Conservation (phyloP, 2,329 filamentous ascomycete genomes). For the Grosmannia clavigera region DNA sequence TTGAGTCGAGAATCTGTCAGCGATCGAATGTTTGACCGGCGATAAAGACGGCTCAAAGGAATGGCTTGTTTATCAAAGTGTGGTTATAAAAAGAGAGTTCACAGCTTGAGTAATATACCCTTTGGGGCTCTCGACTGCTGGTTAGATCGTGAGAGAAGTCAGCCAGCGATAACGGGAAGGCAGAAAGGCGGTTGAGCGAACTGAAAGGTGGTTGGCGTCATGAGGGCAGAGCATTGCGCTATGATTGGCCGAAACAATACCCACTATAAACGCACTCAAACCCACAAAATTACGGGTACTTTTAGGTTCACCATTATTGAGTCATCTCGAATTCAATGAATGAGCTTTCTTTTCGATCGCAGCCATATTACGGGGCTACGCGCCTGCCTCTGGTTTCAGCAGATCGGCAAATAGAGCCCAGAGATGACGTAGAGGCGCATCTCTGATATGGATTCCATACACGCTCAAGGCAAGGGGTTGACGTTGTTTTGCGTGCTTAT, state of each 20-base stretch:
- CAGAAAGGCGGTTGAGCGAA: background rate
- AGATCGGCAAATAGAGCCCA: background rate
- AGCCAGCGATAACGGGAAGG: background rate
- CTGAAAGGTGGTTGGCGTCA: conserved; percentile 10
- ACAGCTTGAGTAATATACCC: background rate
- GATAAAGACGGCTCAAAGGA: background rate
- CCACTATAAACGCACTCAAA: background rate
- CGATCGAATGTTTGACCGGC: no score
- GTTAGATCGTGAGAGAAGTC: background rate
- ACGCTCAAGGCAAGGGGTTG: background rate
- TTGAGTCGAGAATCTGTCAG: background rate
- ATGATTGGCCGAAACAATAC: conserved; percentile 3
- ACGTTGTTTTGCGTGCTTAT: background rate
- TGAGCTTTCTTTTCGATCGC: background rate
- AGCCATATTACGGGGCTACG: background rate
- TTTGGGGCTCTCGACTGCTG: background rate
- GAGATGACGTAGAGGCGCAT: background rate
- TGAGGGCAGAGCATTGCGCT: background rate
- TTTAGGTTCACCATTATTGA: background rate
- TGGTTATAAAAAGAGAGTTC: background rate
- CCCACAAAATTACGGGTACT: background rate
- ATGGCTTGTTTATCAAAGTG: background rate
- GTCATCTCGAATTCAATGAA: background rate
- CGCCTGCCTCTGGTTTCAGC: background rate
- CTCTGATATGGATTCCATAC: background rate